These are phyloP conservation scores for Didymella pomorum DNA, from an alignment of 2,329 filamentous ascomycete species.

Conservation along the genomic window DNA sequence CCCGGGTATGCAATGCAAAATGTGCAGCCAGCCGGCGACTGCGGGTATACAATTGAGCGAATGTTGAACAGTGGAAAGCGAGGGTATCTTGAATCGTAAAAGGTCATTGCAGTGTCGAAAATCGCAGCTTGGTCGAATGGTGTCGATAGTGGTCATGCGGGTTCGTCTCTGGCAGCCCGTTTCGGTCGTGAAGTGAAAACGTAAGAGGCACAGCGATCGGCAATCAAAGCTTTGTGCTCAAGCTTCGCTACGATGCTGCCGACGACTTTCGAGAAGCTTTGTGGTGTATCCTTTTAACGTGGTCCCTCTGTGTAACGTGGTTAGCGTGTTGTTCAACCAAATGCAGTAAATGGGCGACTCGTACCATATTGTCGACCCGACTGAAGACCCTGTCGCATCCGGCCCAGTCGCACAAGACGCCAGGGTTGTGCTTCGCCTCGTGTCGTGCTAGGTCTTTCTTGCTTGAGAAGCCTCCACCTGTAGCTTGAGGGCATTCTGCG, in stretches of 20 bases:
- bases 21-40: slow-evolving; percentile 20
- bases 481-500: slow-evolving; percentile 64
- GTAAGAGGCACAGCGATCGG: not conserved
- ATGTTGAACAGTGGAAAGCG: slow-evolving; percentile 21
- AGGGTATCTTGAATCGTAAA: slow-evolving; percentile 44
- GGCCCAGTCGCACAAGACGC: slow-evolving; percentile 66
- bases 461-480: slow-evolving; percentile 66
- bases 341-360: slow-evolving; percentile 21
- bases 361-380: slow-evolving; percentile 68
- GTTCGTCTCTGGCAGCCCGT: not conserved
- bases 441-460: slow-evolving; percentile 69
- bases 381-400: slow-evolving; percentile 67
- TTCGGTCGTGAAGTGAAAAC: not conserved
- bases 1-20: slow-evolving; percentile 32
- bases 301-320: slow-evolving; percentile 43
- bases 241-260: slow-evolving; percentile 20
- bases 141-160: not conserved
- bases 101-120: slow-evolving; percentile 17
- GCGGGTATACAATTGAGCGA: slow-evolving; percentile 26
- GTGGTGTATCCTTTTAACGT: slow-evolving; percentile 53
- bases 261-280: slow-evolving; percentile 45
- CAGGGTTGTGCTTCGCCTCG: slow-evolving; percentile 69
- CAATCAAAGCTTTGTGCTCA: slow-evolving; percentile 3
- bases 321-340: slow-evolving; percentile 27
- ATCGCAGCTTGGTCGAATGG: not conserved